phyloP scores from a whole-genome alignment of 2,329 filamentous ascomycete species.

The Paraphaeosphaeria sporulosa region DNA sequence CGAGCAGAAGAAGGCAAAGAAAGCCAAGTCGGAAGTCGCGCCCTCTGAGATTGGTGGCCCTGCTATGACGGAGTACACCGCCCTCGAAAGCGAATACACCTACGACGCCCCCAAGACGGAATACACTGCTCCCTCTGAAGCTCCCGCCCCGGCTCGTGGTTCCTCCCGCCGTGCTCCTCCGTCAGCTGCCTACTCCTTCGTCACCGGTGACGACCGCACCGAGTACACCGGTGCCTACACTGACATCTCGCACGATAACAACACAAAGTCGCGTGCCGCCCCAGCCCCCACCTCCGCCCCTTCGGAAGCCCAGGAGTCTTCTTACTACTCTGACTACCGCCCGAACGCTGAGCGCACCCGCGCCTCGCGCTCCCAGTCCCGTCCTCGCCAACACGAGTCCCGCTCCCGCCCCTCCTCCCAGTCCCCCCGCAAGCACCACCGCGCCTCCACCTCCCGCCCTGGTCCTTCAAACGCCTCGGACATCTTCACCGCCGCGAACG shows the following conservation, averaged over 20 bases:
- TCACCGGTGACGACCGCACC: constrained; percentile 53
- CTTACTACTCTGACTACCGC: constrained; percentile 52
- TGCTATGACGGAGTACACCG: constrained; percentile 29
- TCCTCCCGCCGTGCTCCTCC: constrained; percentile 42
- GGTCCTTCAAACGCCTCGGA: constrained; percentile 33
- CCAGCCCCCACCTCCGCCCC: constrained; percentile 32
- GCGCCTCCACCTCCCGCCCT: constrained; percentile 38
- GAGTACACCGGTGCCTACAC: constrained; percentile 52
- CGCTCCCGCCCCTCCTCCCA: constrained; percentile 42
- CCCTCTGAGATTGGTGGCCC: constrained; percentile 36
- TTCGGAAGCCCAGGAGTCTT: constrained; percentile 41
- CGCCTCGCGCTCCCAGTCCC: constrained; percentile 23
- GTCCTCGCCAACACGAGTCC: constrained; percentile 30
- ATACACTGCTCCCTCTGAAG: constrained; percentile 40
- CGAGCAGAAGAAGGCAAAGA: constrained; percentile 55
- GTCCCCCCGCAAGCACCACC: constrained; percentile 44
- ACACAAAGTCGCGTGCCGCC: constrained; percentile 2
- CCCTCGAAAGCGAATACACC: constrained; percentile 20
- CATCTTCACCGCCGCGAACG: constrained; percentile 50
- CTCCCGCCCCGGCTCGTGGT: constrained; percentile 19
- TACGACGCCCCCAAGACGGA: constrained; percentile 34
- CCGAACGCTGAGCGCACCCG: constrained; percentile 42
- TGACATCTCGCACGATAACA: constrained; percentile 34
- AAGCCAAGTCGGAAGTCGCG: constrained; percentile 35
- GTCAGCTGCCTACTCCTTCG: constrained; percentile 58